Conservation (phyloP, 371 early-diverging fungal species). For the Choanephora cucurbitarum region DNA sequence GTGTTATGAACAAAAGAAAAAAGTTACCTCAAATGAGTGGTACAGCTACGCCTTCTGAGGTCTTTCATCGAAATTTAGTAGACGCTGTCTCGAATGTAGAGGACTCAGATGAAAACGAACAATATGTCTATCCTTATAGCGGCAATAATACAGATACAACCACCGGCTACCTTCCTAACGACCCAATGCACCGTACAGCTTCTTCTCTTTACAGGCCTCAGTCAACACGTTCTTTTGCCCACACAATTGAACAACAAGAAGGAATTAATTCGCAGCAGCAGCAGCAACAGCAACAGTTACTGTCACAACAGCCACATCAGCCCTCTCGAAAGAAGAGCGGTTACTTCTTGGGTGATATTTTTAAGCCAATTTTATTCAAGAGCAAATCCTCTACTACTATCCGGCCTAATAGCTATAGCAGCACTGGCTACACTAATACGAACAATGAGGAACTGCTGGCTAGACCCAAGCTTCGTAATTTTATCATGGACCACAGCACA, state of each 20-base stretch:
- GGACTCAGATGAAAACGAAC: conserved; percentile 55
- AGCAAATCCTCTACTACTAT: conserved; percentile 1
- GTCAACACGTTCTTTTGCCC: conserved; percentile 25
- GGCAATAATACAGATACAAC: conserved; percentile 21
- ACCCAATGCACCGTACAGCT: conserved; percentile 15
- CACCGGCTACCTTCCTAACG: conserved; percentile 15
- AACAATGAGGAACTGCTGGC: conserved; percentile 7
- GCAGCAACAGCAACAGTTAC: background rate
- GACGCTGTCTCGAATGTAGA: conserved; percentile 52
- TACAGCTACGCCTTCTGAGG: conserved; percentile 43
- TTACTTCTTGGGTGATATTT: conserved; percentile 16
- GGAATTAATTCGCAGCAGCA: background rate
- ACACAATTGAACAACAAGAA: conserved; percentile 3
- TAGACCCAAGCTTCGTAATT: conserved; percentile 24
- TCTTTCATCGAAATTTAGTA: conserved; percentile 47
- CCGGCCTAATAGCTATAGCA: conserved; percentile 2
- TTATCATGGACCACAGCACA: conserved; percentile 18
- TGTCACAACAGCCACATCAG: conserved; percentile 5
- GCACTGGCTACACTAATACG: conserved; percentile 7
- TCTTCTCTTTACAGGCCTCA: conserved; percentile 27
- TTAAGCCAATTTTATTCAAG: conserved; percentile 22
- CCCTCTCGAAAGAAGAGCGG: background rate
- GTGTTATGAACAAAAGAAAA: conserved; percentile 28
- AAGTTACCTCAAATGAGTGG: conserved; percentile 35
- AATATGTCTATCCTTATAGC: conserved; percentile 49